Base-by-base conservation (phyloP, 2,329 filamentous ascomycete genomes). In the Colletotrichum somersetense region DNA sequence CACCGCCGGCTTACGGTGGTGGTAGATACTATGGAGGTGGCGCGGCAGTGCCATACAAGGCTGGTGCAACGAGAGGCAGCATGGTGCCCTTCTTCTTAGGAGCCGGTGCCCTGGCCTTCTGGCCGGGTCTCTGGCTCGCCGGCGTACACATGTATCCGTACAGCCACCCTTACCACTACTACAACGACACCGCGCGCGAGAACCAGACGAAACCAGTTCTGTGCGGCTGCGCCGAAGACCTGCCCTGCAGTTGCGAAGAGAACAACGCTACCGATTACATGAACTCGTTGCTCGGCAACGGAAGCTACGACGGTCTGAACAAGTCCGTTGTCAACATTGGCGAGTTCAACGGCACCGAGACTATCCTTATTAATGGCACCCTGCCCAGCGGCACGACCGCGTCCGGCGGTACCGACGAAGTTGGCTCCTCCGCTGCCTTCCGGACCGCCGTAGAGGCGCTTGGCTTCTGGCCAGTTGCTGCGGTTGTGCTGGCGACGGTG, bases 351-450 rank as follows among this genome's bases (percentile, higher is more conserved):
- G 89, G 89, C 62, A 91, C 87, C 1, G 82, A 82, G 73, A 91
- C 89, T 1, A 87, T 96, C 48, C 84, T 93, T 40, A 83, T 96
- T 78, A 94, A 95, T 79, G 93, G 93, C n/a, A 93, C 91, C 0
- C 83, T 96, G 4, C 88, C 91, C 40, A 92, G 92, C 75, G 89
- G 89, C 61, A 92, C 91, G 0, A 91, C 89, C 0, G 85, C 86
- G 0, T 72, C 83, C 6, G 71, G 71, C 33, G 71, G 71, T 30
- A 59, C 73, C 18, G 79, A 79, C 4, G 84, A 85, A 1, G 79
- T 81, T 59, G 79, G 85, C 10, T 76, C 81, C 10, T 76, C 81
- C n/a, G 82, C 75, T 26, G 75, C 73, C 3, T 73, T 84, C 73
- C 75, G 74, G 16, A 75, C 75, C 1, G 64, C 85, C 52, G 76